Percentiles rank a stretch among this genome's conserved stretches.
Conservation (phyloP, 768 basidiomycete genomes). For the Dacryopinax primogenitus region DNA sequence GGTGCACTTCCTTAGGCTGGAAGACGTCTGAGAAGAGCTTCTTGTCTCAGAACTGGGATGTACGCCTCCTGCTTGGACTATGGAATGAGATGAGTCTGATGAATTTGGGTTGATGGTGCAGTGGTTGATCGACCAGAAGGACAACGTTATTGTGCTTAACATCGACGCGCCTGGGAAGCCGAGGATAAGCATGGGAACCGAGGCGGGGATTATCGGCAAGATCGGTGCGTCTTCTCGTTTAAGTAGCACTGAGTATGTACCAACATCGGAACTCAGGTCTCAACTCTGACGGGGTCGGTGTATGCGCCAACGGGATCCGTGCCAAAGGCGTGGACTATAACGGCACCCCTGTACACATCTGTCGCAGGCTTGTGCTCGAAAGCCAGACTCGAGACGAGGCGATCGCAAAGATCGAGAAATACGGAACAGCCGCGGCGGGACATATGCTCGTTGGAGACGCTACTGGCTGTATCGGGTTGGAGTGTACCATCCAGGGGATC, state of each 20-base stretch:
- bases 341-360: neutral
- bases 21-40: conserved; percentile 7
- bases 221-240: too few species aligned
- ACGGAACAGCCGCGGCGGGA: neutral
- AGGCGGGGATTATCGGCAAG: neutral
- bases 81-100: neutral
- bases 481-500: neutral
- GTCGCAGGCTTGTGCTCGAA: neutral
- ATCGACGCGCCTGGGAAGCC: conserved; percentile 7
- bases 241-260: neutral
- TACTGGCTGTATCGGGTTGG: neutral
- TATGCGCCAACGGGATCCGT: conserved; percentile 6
- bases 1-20: neutral
- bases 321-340: neutral
- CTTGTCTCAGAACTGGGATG: conserved; percentile 4
- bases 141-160: neutral
- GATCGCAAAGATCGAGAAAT: neutral
- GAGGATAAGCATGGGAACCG: conserved; percentile 1
- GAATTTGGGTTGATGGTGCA: neutral
- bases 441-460: conserved; percentile 5
- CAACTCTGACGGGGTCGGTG: neutral
- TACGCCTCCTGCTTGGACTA: neutral
- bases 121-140: neutral
- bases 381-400: conserved; percentile 4
- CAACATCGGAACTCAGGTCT: neutral